Base-by-base conservation (phyloP, 495 filamentous ascomycete species). In the Hypoxylon crocopeplum region DNA sequence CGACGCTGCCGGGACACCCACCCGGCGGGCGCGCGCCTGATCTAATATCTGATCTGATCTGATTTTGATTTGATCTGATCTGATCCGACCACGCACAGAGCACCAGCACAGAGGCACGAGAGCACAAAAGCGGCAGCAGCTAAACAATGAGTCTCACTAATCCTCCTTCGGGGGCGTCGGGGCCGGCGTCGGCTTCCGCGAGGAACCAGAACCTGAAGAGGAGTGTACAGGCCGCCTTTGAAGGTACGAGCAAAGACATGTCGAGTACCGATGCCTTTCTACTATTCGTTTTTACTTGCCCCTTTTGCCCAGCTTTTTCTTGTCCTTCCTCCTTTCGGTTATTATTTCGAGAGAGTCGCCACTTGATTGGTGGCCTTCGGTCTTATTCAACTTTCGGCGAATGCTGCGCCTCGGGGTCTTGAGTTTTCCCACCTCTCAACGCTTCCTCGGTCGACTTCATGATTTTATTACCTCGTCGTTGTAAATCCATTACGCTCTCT, bases 191-290 rank as follows among this genome's bases (percentile, higher is more conserved):
- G 45, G 68, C 55, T 41, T 72, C 72, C 45, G 66, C 66, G n/a
- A 66, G 72, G 41, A 81, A 71, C 55, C 82, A 86, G 69, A 81
- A 73, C 56, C 75, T 89, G 59, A 91, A 91, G 78, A 82, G 85
- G 72, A 88, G 80, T 63, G 84, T 90, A 60, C 87, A 89, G 78
- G 84, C 85, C 59, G 84, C 85, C 56, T 90, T 91, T 75, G 88
- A 93, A 81, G 90, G 90, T 92, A 85, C 72, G 34, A 38, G 74
- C 56, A 49, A 10, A 17, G 8, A 27, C 4, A 27, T 27, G 4
- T 4, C 24, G 24, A 27, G 24, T 27, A 27, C n/a, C n/a, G n/a
- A n/a, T n/a, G n/a, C n/a, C n/a, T n/a, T n/a, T n/a, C n/a, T n/a
- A n/a, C n/a, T n/a, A n/a, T n/a, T n/a, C n/a, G n/a, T n/a, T 67